Evolutionary conservation across 2,329 filamentous ascomycete species (phyloP), one percentile per base, ranked within the genome.

Genomic region (Aureobasidium melanogenum): DNA sequence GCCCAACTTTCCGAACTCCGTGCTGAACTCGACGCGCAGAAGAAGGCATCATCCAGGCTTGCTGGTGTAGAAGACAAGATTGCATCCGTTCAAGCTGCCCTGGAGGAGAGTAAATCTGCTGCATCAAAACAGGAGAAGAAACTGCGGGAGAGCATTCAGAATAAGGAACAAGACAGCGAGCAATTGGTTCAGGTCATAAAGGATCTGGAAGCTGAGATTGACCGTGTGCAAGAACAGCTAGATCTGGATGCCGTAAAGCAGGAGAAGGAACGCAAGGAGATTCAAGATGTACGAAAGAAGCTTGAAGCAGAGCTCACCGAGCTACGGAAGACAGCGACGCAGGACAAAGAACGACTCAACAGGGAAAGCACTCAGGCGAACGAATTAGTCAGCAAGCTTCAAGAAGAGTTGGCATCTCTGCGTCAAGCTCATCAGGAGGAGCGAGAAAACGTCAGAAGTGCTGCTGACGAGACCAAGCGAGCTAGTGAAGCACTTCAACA

Each of bases 181-280:
- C 64, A 70, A 61, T 62, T 73, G 22, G 68, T 66, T 9, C 61
- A 63, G 46, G 69, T 72, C 3, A 69, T 73, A 28, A 63, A 67
- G 24, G 71, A 73, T 36, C 62, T 73, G 46, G 66, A 67, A 61
- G 60, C 68, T 41, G 71, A 73, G 64, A 73, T 73, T 46, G 69
- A 71, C 44, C 64, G 67, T n/a, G 71, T 68, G 48, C 69, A 73
- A 62, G 54, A 66, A 51, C 62, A 63, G 41, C 44, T 66, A 22
- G 64, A 66, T 34, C 50, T 48, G 26, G 64, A 63, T 41, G 60
- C 44, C 14, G 56, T n/a, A 7, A 52, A 57, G 34, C 48, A 63
- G 38, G 56, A 59, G 46, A 48, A 60, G 32, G 62, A 62, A 41
- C 59, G 63, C 26, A 61, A 65, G 50, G 63, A 66, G 38, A 52